Evolutionary conservation across 2,329 filamentous ascomycete genomes (phyloP).

Genomic region (Hypoxylon sp.): DNA sequence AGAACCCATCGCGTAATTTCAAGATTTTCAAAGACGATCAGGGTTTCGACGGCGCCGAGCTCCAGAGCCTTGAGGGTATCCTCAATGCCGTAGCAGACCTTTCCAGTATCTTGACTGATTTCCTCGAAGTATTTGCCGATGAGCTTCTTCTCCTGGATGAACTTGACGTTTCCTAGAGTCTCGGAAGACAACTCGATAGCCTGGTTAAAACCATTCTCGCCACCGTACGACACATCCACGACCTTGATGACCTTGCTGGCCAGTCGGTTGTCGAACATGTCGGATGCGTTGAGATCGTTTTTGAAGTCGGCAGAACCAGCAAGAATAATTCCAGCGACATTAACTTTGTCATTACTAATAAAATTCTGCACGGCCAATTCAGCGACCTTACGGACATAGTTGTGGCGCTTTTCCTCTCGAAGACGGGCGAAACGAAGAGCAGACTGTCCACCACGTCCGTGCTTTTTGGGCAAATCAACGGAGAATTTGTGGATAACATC

Average conservation of each 20-base stretch:
- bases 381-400: constrained; percentile 98
- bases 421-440: constrained; percentile 99
- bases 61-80: constrained; percentile 98
- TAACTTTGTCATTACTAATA: constrained; percentile 98
- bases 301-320: constrained; percentile 99
- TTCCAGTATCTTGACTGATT: constrained; percentile 96
- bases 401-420: constrained; percentile 99
- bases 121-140: constrained; percentile 99
- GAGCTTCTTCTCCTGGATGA: constrained; percentile 99
- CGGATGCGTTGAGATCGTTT: constrained; percentile 97
- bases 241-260: constrained; percentile 98
- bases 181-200: constrained; percentile 95
- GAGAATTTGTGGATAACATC: constrained; percentile 98
- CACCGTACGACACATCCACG: constrained; percentile 98
- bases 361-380: constrained; percentile 99
- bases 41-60: constrained; percentile 90
- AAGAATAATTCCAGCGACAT: constrained; percentile 93
- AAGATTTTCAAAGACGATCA: constrained; percentile 98
- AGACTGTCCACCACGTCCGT: constrained; percentile 99
- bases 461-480: constrained; percentile 99
- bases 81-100: constrained; percentile 97
- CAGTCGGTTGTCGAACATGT: constrained; percentile 94
- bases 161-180: constrained; percentile 98
- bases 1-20: constrained; percentile 93
- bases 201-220: constrained; percentile 99